Percentiles rank a stretch among this genome's conserved stretches.
These are phyloP conservation scores for Rhodotorula taiwanensis DNA, from an alignment of 768 basidiomycete species.

Conservation along the genomic window DNA sequence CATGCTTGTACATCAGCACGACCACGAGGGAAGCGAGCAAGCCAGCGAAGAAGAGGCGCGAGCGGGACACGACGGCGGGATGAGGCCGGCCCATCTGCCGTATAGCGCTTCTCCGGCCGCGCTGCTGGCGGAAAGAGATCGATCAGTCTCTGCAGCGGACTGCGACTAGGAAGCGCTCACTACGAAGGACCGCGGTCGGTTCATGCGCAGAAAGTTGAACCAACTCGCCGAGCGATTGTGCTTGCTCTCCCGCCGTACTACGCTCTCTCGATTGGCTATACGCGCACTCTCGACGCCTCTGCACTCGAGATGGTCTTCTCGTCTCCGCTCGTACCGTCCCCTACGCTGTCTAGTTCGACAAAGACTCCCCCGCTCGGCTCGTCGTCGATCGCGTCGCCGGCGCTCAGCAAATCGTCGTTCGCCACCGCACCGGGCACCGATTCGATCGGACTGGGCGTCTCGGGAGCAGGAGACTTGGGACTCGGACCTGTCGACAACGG, in stretches of 20 bases:
- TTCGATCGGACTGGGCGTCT: slow-evolving; percentile 11
- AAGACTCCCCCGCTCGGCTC: not conserved
- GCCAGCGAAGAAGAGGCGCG: not conserved
- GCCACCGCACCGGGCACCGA: not conserved
- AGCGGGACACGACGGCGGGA: not conserved
- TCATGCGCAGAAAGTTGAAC: too few relatives aligned
- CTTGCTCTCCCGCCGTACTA: too few relatives aligned
- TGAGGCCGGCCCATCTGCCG: not conserved
- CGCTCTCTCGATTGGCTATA: too few relatives aligned
- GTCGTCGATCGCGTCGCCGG: not conserved
- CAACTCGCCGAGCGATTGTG: too few relatives aligned
- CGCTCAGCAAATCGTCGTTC: not conserved
- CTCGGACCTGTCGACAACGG: too few relatives aligned
- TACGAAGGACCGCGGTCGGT: too few relatives aligned
- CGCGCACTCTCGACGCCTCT: too few relatives aligned
- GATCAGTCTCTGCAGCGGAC: too few relatives aligned
- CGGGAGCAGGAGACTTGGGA: slow-evolving; percentile 4
- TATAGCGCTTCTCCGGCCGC: too few relatives aligned
- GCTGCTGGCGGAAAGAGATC: too few relatives aligned
- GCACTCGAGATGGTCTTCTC: slow-evolving; percentile 6
- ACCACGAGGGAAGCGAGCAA: not conserved
- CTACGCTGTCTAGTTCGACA: not conserved
- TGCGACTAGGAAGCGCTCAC: too few relatives aligned
- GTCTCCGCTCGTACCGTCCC: slow-evolving; percentile 13
- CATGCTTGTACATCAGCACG: not conserved